These are phyloP conservation scores for Citrus trifoliata DNA, from an alignment of 345 rosid species.

Conservation along the genomic window DNA sequence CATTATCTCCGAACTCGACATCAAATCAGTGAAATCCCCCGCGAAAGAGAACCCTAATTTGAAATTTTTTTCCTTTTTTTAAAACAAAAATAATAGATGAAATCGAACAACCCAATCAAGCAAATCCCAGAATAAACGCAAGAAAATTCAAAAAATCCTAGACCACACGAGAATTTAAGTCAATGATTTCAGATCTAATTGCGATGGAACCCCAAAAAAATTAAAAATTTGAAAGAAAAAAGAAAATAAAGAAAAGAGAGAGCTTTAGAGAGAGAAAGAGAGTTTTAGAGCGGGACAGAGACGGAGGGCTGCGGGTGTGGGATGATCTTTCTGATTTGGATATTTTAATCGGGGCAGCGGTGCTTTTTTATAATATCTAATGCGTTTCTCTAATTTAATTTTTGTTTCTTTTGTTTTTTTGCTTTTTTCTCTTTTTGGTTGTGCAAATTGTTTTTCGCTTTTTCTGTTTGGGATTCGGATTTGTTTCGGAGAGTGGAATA, in stretches of 20 bases:
- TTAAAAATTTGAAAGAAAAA: not conserved
- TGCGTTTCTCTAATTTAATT: not conserved
- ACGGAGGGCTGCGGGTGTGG: not conserved
- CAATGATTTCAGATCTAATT: conserved; percentile 5
- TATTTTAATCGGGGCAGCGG: not conserved
- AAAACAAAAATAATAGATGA: not conserved
- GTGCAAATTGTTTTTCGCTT: not conserved
- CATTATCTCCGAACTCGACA: conserved; percentile 47
- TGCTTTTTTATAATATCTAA: not conserved
- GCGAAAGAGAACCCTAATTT: conserved; percentile 9
- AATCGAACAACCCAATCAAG: not conserved
- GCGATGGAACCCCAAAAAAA: not conserved
- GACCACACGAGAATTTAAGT: not conserved
- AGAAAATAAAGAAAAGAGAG: not conserved
- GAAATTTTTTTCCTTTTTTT: not conserved
- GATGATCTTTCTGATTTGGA: not conserved
- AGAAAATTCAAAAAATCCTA: conserved; percentile 9
- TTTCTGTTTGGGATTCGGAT: not conserved
- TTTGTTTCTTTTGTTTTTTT: not conserved
- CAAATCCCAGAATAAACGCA: not conserved
- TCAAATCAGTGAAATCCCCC: conserved; percentile 3
- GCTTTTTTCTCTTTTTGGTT: not conserved
- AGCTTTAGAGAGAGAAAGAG: not conserved
- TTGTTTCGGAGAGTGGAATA: not conserved
- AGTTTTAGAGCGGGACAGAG: too few relatives aligned